Percentiles rank a stretch among this genome's conserved stretches.
Conservation (phyloP, 139 green algal genomes). For the Tetradesmus lagerheimii region DNA sequence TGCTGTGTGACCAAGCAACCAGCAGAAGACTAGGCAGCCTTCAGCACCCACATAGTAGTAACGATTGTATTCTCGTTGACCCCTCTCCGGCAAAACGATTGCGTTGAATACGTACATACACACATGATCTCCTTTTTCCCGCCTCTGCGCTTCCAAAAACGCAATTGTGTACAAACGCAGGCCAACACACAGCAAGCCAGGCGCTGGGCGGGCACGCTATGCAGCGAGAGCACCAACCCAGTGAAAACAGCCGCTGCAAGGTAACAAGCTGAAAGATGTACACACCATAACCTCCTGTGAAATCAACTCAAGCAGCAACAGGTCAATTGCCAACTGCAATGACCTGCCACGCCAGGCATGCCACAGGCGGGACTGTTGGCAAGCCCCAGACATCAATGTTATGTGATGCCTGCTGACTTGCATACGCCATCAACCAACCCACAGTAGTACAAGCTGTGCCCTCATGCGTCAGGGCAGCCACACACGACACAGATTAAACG, state of each 20-base stretch:
- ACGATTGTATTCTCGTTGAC: neutral
- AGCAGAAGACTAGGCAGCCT: neutral
- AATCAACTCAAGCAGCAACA: neutral
- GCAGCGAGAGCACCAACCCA: neutral
- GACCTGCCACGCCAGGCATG: too few relatives aligned
- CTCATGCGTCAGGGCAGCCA: neutral
- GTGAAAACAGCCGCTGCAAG: neutral
- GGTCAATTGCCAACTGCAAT: too few relatives aligned
- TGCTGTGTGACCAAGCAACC: neutral
- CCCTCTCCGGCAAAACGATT: neutral
- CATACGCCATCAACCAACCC: neutral
- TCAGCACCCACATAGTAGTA: neutral
- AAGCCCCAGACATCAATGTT: too few relatives aligned
- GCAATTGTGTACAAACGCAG: neutral
- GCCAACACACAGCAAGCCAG: neutral
- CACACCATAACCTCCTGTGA: neutral
- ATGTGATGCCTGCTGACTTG: neutral
- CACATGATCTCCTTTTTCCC: neutral
- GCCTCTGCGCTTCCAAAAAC: neutral
- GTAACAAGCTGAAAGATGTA: neutral
- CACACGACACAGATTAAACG: neutral
- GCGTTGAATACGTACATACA: neutral
- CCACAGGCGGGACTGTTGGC: too few relatives aligned
- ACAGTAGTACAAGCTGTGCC: neutral
- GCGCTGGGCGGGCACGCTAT: neutral